Evolutionary conservation across 164 flowering plant genomes (phyloP), one percentile per base, ranked within the genome.

Genomic region (Houttuynia cordata): DNA sequence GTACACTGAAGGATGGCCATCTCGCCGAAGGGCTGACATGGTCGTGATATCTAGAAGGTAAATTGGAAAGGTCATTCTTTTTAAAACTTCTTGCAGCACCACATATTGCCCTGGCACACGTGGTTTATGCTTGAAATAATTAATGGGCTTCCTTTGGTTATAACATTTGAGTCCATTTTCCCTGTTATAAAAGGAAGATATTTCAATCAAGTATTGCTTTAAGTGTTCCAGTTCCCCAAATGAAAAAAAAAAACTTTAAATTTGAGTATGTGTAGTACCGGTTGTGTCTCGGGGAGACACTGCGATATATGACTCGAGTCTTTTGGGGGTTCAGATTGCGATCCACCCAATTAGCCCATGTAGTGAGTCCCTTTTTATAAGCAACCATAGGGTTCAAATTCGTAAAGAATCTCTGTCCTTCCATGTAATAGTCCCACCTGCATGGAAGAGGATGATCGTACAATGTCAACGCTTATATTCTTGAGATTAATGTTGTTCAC

Each of bases 261-360:
- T 17, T 25, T 59, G 8, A 13, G 19, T 5, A 18, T 30, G 6
- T n/a, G n/a, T n/a, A n/a, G 24, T 75, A 81, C 91, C 88, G 83
- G 82, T 87, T 86, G 66, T 91, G 97, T 37, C 76, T 71, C 30
- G 96, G 96, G 7, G 96, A 91, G 75, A 91, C 74, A 79, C 84
- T 88, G 57, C 96, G 71, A 64, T 84, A 88, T 41, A 91, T 75
- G 59, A 88, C 88, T 59, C 66, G 71, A 21, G 86, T 83, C 66
- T 57, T 64, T 14, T 67, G 65, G 24, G 91, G 93, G 61, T 91
- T 74, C 0, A 91, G 77, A 59, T 86, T 91, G 24, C 80, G 24
- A 60, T 87, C 93, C 0, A 91, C 72, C 97, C 97, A 91, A 58
- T 74, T 87, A 24, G 97, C 88, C 97, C 96, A 91, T 61, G 96